Conservation (phyloP, 1,284 basidiomycete species). For the Schizophyllum amplum region DNA sequence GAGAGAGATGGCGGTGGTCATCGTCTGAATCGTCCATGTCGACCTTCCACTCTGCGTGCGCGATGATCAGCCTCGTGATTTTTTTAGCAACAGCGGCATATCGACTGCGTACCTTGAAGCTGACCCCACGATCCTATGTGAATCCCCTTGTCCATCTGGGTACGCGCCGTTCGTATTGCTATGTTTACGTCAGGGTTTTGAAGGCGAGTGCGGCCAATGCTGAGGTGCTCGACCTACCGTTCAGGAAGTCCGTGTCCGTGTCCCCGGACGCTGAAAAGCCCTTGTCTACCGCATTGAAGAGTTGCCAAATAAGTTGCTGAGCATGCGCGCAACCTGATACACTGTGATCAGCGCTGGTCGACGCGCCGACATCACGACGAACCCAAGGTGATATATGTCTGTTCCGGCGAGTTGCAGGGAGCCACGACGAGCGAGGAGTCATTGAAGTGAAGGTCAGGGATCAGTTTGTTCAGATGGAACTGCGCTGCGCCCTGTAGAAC, state of each 20-base stretch:
- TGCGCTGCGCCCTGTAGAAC: slow-evolving; percentile 45
- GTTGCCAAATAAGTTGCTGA: slow-evolving; percentile 66
- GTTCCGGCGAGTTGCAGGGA: slow-evolving; percentile 74
- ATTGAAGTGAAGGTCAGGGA: slow-evolving; percentile 55
- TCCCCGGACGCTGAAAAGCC: slow-evolving; percentile 60
- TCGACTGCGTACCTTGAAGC: slow-evolving; percentile 49
- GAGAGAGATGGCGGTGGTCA: slow-evolving; percentile 68
- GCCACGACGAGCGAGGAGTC: slow-evolving; percentile 60
- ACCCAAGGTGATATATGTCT: slow-evolving; percentile 57
- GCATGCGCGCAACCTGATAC: slow-evolving; percentile 58
- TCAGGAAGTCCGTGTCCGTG: slow-evolving; percentile 49
- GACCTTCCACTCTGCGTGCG: slow-evolving; percentile 61
- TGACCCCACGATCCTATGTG: slow-evolving; percentile 69
- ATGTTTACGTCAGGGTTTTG: slow-evolving; percentile 36
- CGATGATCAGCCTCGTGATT: background rate
- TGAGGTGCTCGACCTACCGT: slow-evolving; percentile 29
- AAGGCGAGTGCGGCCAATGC: background rate
- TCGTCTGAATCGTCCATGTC: slow-evolving; percentile 58
- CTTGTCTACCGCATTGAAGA: slow-evolving; percentile 64
- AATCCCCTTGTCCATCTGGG: slow-evolving; percentile 66
- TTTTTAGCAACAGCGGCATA: background rate
- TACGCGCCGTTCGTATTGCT: slow-evolving; percentile 29
- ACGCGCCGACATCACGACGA: background rate
- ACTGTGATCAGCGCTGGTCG: background rate
- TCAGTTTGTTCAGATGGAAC: slow-evolving; percentile 65